phyloP scores from a whole-genome alignment of 768 basidiomycete species.

The Pleurotus eryngii region DNA sequence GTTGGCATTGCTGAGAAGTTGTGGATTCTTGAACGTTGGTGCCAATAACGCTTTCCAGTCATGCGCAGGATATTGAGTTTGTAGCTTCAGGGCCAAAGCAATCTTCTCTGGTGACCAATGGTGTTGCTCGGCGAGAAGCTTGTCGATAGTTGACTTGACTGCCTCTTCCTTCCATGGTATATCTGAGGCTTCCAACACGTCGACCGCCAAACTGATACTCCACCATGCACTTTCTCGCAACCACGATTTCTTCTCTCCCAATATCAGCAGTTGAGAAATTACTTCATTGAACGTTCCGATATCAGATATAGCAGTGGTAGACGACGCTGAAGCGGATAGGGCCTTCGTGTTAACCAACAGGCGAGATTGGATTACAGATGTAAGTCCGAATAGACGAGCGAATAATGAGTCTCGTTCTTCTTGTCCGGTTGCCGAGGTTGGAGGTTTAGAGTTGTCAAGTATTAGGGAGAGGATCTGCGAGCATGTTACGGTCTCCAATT shows the following conservation, averaged over 20 bases:
- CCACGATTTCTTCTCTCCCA: conserved; percentile 89
- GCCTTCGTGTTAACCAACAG: conserved; percentile 65
- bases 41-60: conserved; percentile 65
- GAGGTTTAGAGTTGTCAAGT: conserved; percentile 63
- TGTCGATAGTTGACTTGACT: conserved; percentile 43
- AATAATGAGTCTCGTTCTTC: conserved; percentile 93
- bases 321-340: conserved; percentile 49
- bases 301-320: conserved; percentile 52
- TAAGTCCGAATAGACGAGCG: conserved; percentile 88
- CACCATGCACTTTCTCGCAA: conserved; percentile 91
- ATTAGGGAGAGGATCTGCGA: conserved; percentile 75
- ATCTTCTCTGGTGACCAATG: conserved; percentile 89
- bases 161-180: conserved; percentile 74
- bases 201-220: conserved; percentile 62
- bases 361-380: conserved; percentile 81
- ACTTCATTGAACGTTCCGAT: conserved; percentile 55
- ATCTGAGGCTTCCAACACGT: conserved; percentile 52
- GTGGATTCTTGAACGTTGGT: conserved; percentile 74
- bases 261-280: conserved; percentile 54
- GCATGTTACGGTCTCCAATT: conserved; percentile 75
- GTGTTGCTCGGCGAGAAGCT: conserved; percentile 50
- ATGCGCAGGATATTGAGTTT: conserved; percentile 52
- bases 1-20: conserved; percentile 70
- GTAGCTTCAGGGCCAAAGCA: conserved; percentile 72
- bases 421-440: conserved; percentile 79